Evolutionary conservation across 2,329 filamentous ascomycete species (phyloP).

Genomic region (Mollisia scopiformis): DNA sequence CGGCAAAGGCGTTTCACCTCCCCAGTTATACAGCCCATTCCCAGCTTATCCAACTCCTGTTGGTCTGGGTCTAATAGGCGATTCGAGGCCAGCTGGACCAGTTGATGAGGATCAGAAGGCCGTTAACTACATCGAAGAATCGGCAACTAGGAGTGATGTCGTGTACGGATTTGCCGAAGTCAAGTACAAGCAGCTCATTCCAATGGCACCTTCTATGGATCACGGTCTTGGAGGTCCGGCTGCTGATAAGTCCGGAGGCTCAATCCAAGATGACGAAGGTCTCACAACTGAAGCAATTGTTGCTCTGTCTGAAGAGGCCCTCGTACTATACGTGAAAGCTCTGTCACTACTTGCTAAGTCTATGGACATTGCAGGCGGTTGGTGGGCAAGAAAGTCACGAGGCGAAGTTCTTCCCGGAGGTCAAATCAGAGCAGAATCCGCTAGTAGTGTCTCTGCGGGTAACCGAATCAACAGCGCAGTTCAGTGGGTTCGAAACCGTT

Average conservation of each 20-base stretch:
- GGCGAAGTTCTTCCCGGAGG: constrained; percentile 55
- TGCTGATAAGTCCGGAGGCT: constrained; percentile 55
- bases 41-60: constrained; percentile 77
- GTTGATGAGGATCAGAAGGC: constrained; percentile 80
- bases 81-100: constrained; percentile 60
- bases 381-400: constrained; percentile 85
- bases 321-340: constrained; percentile 96
- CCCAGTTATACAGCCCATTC: constrained; percentile 77
- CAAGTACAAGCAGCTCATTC: constrained; percentile 97
- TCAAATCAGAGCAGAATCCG: constrained; percentile 44
- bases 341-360: constrained; percentile 87
- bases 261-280: constrained; percentile 69
- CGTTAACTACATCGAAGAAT: constrained; percentile 85
- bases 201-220: constrained; percentile 77
- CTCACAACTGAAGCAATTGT: constrained; percentile 87
- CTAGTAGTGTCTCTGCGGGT: constrained; percentile 44
- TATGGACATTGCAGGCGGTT: constrained; percentile 91
- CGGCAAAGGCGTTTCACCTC: constrained; percentile 70
- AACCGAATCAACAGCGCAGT: constrained; percentile 87
- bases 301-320: constrained; percentile 86
- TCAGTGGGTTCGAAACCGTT: constrained; percentile 90
- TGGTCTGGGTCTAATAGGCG: constrained; percentile 72
- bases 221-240: constrained; percentile 68
- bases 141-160: constrained; percentile 90
- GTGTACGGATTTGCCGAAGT: constrained; percentile 98